Evolutionary conservation across 2,329 filamentous ascomycete genomes (phyloP).

Genomic region (Trichoderma harzianum): DNA sequence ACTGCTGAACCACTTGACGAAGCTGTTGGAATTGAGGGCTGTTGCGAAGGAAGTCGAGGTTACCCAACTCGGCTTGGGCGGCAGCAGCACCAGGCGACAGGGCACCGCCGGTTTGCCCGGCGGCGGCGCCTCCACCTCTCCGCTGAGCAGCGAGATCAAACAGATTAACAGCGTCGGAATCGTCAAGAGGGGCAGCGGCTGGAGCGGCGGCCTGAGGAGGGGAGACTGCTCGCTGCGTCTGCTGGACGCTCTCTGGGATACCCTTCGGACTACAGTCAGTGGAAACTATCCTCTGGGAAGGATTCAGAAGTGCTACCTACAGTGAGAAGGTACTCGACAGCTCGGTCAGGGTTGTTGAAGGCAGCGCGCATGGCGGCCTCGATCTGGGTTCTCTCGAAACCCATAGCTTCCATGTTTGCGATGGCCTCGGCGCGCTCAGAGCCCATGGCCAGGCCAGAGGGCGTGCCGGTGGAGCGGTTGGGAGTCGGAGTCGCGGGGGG

Average conservation of each 20-base stretch:
- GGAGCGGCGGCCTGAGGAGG: constrained; percentile 35
- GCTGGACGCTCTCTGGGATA: constrained; percentile 80
- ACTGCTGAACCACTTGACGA: constrained; percentile 93
- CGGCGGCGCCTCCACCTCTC: constrained; percentile 41
- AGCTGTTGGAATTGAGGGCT: constrained; percentile 98
- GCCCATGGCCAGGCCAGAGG: constrained; percentile 77
- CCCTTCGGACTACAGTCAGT: constrained; percentile 53
- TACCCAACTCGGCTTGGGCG: constrained; percentile 59
- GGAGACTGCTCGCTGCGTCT: constrained; percentile 47
- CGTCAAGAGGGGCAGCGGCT: constrained; percentile 46
- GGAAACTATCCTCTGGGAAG: background rate
- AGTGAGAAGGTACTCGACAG: constrained; percentile 90
- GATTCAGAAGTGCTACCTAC: constrained; percentile 48
- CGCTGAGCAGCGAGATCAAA: constrained; percentile 90
- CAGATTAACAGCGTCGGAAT: constrained; percentile 73
- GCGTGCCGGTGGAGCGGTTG: constrained; percentile 39
- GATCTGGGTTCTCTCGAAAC: constrained; percentile 83
- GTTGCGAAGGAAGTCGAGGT: constrained; percentile 88
- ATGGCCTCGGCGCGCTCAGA: constrained; percentile 78
- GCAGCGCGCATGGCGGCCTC: constrained; percentile 93
- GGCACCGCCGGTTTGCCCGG: constrained; percentile 38
- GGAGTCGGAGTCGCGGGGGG: constrained; percentile 54
- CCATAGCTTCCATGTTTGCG: constrained; percentile 95
- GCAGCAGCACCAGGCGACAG: constrained; percentile 49
- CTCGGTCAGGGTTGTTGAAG: constrained; percentile 94